Evolutionary conservation across 108 stramenopile genomes (phyloP).

Genomic region (Skeletonema costatum): DNA sequence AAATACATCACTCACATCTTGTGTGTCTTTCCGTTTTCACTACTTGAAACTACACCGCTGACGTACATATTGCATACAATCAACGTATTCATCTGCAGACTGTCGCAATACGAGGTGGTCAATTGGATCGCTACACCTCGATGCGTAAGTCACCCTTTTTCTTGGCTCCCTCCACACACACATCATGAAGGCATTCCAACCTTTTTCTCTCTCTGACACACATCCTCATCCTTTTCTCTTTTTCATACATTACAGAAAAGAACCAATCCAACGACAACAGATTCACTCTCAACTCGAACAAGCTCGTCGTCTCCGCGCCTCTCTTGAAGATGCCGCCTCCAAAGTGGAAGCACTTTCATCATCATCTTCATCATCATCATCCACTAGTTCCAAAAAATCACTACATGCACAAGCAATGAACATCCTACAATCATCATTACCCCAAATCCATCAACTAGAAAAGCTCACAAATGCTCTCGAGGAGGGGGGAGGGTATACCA

Average conservation of each 20-base stretch:
- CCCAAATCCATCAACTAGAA: conserved; percentile 29
- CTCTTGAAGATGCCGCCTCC: conserved; percentile 28
- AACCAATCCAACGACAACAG: conserved; percentile 8
- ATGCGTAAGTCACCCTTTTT: conserved; percentile 30
- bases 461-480: conserved; percentile 30
- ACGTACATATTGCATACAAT: background rate
- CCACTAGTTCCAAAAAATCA: background rate
- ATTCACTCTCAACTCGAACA: conserved; percentile 18
- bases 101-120: conserved; percentile 24
- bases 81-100: conserved; percentile 1
- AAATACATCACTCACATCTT: no score
- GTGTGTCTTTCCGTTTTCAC: no score
- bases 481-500: background rate
- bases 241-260: background rate
- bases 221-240: background rate
- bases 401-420: conserved; percentile 17
- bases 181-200: background rate
- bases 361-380: no score
- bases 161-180: background rate
- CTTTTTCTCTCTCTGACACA: background rate
- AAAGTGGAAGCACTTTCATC: conserved; percentile 21
- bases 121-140: conserved; percentile 22
- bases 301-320: conserved; percentile 27
- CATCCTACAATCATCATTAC: conserved; percentile 22
- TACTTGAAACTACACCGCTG: no score